Evolutionary conservation across 108 stramenopile species (phyloP), one percentile per base, ranked within the genome.

Genomic region (Cylindrotheca closterium): DNA sequence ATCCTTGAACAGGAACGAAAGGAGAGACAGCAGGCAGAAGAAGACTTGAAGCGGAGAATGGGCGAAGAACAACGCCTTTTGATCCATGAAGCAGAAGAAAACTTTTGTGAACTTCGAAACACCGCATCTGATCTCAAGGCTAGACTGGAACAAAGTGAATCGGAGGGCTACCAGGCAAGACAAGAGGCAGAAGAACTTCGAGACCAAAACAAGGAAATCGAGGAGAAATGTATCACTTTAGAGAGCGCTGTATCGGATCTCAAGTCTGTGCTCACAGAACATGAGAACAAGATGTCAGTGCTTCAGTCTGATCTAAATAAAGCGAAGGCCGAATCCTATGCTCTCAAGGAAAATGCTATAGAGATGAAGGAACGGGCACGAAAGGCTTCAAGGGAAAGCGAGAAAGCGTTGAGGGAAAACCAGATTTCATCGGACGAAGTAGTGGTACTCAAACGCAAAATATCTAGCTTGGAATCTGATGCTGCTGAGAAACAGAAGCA

Each of bases 41-140:
- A 78, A 22, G 64, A 72, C 58, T 27, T 86, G 8, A 67, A 75
- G 46, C 51, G 47, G 19, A 70, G 71, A 49, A 75, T 82, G 57
- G 85, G 85, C 19, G 92, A 93, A 46, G 92, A 93, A 60, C 85
- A 89, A 61, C 76, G 82, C 32, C 26, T 58, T 2, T 37, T 89
- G 50, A 67, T 93, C 31, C 64, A 60, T n/a, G 88, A 93, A 51
- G 89, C 81, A 32, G 85, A 90, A 61, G 75, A 65, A 8, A 68
- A 62, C 55, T 86, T 91, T 76, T 25, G 58, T 4, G 29, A 60
- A 22, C 69, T 91, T 3, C 72, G 76, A 54, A 69, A 55, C 1
- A 74, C 74, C 34, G 64, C 70, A 12, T 48, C 57, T 21, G 68
- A 80, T 24, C 70, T 74, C 22, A 61, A 78, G 53, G 49, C 58